Conservation (phyloP, 805 yeast species). For the Cyberlindnera mississippiensis region DNA sequence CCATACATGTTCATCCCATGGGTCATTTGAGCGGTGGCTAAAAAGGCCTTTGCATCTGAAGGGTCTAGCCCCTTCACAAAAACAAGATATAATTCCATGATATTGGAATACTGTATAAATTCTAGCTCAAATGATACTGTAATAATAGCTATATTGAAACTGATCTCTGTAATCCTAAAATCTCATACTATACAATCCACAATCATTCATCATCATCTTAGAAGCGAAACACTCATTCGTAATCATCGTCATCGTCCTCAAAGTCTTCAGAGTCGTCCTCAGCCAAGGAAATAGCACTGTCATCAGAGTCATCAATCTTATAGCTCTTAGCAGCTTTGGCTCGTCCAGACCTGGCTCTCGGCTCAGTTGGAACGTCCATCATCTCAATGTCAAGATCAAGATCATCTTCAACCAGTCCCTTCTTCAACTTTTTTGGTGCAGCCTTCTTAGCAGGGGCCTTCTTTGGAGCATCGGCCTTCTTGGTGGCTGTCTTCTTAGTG, state of each 20-base stretch:
- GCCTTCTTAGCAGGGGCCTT: constrained; percentile 5
- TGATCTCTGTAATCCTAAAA: too few species aligned
- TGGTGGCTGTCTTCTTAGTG: constrained; percentile 7
- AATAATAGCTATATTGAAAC: too few species aligned
- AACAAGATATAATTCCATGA: too few species aligned
- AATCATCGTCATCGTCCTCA: constrained; percentile 17
- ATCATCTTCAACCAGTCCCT: constrained; percentile 13
- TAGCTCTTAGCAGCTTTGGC: constrained; percentile 15
- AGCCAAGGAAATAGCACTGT: constrained; percentile 1
- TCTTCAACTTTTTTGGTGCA: constrained; percentile 1
- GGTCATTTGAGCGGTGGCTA: constrained; percentile 44
- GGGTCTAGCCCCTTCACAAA: too few species aligned
- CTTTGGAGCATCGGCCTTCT: constrained; percentile 2
- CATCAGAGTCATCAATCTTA: constrained; percentile 10
- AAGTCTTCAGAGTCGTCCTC: constrained; percentile 9
- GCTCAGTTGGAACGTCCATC: constrained; percentile 8
- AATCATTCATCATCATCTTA: not conserved
- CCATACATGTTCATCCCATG: constrained; percentile 92
- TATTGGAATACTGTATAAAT: too few species aligned
- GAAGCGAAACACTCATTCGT: constrained; percentile 7
- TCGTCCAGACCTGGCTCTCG: constrained; percentile 22
- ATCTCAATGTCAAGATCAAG: constrained; percentile 10
- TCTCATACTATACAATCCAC: not conserved
- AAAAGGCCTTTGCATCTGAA: too few species aligned
- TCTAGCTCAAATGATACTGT: not conserved